Base-by-base conservation (phyloP, 331 rosid species). In the Pyracantha coccinea region DNA sequence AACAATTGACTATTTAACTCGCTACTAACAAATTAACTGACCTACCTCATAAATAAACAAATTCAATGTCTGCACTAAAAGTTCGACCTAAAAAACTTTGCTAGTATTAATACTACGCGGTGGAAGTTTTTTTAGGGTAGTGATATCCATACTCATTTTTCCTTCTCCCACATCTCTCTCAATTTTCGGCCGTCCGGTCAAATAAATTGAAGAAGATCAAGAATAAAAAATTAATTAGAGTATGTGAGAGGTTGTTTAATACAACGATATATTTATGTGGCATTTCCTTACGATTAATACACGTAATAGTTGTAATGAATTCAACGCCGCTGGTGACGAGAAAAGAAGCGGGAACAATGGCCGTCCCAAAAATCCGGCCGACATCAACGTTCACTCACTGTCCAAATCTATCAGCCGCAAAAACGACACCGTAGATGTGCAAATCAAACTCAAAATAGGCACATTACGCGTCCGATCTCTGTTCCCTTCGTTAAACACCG, bases 161-260 rank as follows among this genome's bases (percentile, higher is more conserved):
- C 4, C 44, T 2, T 38, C 1, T 38, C 1, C 9, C 0, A 0
- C 44, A 9, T 38, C 0, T 1, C 1, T 38, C 4, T 1, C 44
- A 38, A 38, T 38, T 38, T 38, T 38, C 44, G 3, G 1, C 0
- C 13, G 1, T 38, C 1, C 4, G 44, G 0, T 38, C 1, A 38
- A 38, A 38, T 38, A 0, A 38, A 38, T 38, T 38, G 44, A 9
- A 38, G 44, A 38, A 38, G 4, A 38, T 9, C 44, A 38, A 0
- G 2, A 38, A 38, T 38, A 38, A 2, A 38, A 38, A 38, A 38
- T 9, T 38, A 38, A 4, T 4, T 8, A 38, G 4, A 38, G 13
- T 38, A 38, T 0, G 13, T 38, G 44, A 38, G 13, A 38, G 4
- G 4, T 38, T 38, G 44, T 35, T 8, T 38, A 35, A 38, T 38